A percentile compares a stretch with the other conserved stretches of the same genome.
These are phyloP conservation scores for Ustilago crameri DNA, from an alignment of 1,284 basidiomycete genomes.

Conservation along the genomic window DNA sequence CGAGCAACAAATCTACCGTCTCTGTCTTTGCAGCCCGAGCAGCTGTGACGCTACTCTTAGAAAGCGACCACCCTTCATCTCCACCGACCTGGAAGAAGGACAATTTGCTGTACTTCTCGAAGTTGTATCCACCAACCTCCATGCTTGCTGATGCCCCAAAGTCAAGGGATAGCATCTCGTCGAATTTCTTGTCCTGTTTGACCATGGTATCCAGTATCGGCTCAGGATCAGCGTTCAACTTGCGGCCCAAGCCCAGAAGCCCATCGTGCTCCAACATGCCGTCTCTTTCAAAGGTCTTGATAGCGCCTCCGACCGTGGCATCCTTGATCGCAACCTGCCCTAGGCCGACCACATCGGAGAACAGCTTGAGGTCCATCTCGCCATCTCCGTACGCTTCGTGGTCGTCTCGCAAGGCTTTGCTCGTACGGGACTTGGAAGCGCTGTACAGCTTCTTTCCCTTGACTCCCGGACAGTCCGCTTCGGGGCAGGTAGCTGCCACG, in stretches of 20 bases:
- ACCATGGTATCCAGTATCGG: constrained; percentile 17
- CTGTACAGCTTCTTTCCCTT: constrained; percentile 20
- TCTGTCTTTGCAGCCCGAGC: constrained; percentile 1
- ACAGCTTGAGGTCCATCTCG: constrained; percentile 35
- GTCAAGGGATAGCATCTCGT: constrained; percentile 19
- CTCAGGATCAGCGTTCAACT: constrained; percentile 6
- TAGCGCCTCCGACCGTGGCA: constrained; percentile 30
- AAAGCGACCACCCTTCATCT: constrained; percentile 28
- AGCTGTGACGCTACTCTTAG: constrained; percentile 16
- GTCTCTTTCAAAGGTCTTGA: constrained; percentile 31
- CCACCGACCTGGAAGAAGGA: constrained; percentile 13
- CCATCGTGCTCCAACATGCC: constrained; percentile 38
- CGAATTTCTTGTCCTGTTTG: constrained; percentile 3
- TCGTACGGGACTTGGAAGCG: constrained; percentile 14
- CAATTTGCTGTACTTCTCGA: constrained; percentile 20
- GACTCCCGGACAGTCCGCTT: constrained; percentile 21
- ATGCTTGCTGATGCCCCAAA: constrained; percentile 13
- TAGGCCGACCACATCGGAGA: constrained; percentile 20
- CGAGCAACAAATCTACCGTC: constrained; percentile 23
- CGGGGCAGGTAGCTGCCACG: constrained; percentile 15
- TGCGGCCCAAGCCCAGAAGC: constrained; percentile 25
- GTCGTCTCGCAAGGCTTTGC: constrained; percentile 5
- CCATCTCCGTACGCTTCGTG: constrained; percentile 47
- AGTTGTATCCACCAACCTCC: constrained; percentile 40
- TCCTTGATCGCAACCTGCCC: neutral